These are phyloP conservation scores for Kodamaea jinghongensis DNA, from an alignment of 805 yeast species.

Conservation along the genomic window DNA sequence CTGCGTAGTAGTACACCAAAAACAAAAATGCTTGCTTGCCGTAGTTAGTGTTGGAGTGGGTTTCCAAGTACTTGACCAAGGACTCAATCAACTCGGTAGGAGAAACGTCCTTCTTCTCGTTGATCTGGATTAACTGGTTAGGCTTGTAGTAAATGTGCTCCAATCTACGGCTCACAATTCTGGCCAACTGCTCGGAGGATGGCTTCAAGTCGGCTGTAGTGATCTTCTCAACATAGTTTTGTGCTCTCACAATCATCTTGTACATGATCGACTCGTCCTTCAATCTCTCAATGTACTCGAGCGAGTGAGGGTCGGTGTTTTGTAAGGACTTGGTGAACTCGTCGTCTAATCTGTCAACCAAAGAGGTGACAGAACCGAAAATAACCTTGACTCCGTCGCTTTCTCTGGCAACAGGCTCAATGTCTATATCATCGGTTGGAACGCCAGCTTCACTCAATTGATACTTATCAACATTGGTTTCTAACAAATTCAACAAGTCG, in stretches of 20 bases:
- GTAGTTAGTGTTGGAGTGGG: conserved; percentile 64
- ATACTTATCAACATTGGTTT: conserved; percentile 52
- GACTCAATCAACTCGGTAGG: conserved; percentile 54
- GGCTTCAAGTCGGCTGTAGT: conserved; percentile 41
- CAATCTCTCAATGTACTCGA: conserved; percentile 87
- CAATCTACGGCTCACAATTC: conserved; percentile 78
- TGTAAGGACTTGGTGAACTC: conserved; percentile 88
- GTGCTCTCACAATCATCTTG: conserved; percentile 75
- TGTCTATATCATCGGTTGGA: conserved; percentile 67
- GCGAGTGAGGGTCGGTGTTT: conserved; percentile 89
- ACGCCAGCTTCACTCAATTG: conserved; percentile 75
- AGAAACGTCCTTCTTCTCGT: conserved; percentile 52
- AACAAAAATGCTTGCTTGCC: conserved; percentile 81
- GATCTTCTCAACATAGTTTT: conserved; percentile 74
- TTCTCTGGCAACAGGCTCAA: conserved; percentile 57
- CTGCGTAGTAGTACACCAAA: conserved; percentile 88
- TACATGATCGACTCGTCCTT: conserved; percentile 82
- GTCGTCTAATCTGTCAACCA: conserved; percentile 91
- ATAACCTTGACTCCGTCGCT: conserved; percentile 63
- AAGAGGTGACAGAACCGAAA: conserved; percentile 80
- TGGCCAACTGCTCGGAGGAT: conserved; percentile 58
- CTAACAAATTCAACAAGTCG: conserved; percentile 65
- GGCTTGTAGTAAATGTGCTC: conserved; percentile 95
- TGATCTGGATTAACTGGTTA: conserved; percentile 59
- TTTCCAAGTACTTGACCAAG: conserved; percentile 62